Evolutionary conservation across 2,329 filamentous ascomycete genomes (phyloP), one percentile per base, ranked within the genome.

Genomic region (Curvularia hawaiiensis): DNA sequence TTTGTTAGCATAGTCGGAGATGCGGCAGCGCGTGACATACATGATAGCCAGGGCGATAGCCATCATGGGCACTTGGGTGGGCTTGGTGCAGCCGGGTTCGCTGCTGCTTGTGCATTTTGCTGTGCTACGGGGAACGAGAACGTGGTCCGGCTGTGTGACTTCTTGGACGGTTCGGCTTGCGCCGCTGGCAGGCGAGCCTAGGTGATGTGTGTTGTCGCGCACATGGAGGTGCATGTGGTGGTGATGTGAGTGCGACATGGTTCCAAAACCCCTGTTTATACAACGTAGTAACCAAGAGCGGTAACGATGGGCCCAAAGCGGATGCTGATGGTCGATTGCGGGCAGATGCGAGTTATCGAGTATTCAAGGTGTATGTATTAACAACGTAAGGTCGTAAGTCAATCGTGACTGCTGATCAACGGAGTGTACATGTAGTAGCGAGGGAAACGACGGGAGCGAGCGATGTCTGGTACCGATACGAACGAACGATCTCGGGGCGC

Each of bases 301-400:
- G 12, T 48, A 50, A 57, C 44, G 61, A 52, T 70, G 64, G 62
- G 61, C 61, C 51, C 57, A 58, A 58, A 59, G 62, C 52, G 52
- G 51, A 62, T 56, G 58, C 57, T 60, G 52, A 44, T 58, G 28
- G 22, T 54, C 54, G 52, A 55, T 45, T 39, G 41, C 40, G 44
- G 39, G 38, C 22, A 48, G 44, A 24, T 31, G 48, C 38, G 60
- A 31, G 54, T 18, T 26, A 18, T 35, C 51, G 41, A 48, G 40
- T 50, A 45, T 48, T 45, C 54, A 58, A 38, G 52, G 45, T 44
- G 48, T 67, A 61, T 56, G 61, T 64, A 75, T 73, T 73, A 75
- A 68, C 71, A 70, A 66, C 68, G 70, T 74, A 61, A 72, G 63
- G 62, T 76, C 71, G 74, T 77, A 40, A 68, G 52, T 68, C 59